phyloP scores from a whole-genome alignment of 352 stramenopile species.

The Pythium vanterpoolii region DNA sequence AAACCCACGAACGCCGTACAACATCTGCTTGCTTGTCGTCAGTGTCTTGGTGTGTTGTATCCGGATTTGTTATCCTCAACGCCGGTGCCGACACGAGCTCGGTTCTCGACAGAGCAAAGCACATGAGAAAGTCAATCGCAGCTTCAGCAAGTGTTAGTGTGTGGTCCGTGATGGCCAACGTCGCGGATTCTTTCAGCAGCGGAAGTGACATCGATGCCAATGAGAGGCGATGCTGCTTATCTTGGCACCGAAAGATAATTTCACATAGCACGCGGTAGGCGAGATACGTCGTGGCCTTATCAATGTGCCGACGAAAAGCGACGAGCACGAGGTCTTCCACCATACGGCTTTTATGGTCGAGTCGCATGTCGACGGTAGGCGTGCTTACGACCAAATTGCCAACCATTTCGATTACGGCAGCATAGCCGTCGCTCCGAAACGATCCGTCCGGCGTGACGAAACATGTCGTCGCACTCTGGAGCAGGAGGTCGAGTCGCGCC shows the following conservation, averaged over 20 bases:
- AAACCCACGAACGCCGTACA: slow-evolving; percentile 21
- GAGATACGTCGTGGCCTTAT: slow-evolving; percentile 57
- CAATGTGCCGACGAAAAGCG: slow-evolving; percentile 51
- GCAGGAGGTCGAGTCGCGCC: slow-evolving; percentile 33
- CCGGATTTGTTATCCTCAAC: slow-evolving; percentile 10
- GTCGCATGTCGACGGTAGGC: slow-evolving; percentile 15
- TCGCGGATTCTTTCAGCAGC: slow-evolving; percentile 38
- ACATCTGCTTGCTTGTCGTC: slow-evolving; percentile 7
- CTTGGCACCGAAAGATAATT: slow-evolving; percentile 45
- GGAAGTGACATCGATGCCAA: slow-evolving; percentile 54
- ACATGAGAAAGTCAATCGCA: slow-evolving; percentile 80
- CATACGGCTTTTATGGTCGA: slow-evolving; percentile 23
- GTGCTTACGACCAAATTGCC: slow-evolving; percentile 27
- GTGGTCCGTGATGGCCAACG: slow-evolving; percentile 32
- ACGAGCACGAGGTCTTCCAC: slow-evolving; percentile 48
- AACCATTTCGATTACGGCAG: slow-evolving; percentile 64
- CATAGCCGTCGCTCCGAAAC: slow-evolving; percentile 63
- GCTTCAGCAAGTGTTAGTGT: slow-evolving; percentile 43
- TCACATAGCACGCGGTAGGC: slow-evolving; percentile 66
- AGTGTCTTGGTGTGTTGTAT: not conserved
- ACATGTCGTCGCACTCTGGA: slow-evolving; percentile 11
- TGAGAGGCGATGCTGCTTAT: slow-evolving; percentile 32
- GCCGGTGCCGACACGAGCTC: slow-evolving; percentile 34
- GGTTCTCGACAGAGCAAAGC: slow-evolving; percentile 59
- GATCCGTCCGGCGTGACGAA: slow-evolving; percentile 63